A percentile compares a stretch with the other conserved stretches of the same genome.
These are phyloP conservation scores for Hymenoscyphus occultus DNA, from an alignment of 2,329 filamentous ascomycete genomes.

Conservation along the genomic window DNA sequence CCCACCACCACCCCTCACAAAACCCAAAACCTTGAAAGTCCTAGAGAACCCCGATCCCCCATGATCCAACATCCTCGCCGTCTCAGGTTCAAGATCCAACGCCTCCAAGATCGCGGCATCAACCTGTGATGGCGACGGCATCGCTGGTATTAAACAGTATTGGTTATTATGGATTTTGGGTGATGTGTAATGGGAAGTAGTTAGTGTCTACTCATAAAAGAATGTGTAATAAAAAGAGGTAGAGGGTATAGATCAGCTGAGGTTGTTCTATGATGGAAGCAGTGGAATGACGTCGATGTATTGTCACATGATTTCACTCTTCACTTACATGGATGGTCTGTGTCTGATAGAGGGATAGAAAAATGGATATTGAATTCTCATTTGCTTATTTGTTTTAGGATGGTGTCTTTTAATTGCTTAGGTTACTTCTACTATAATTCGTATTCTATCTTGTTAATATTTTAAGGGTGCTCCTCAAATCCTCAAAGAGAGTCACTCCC, in stretches of 20 bases:
- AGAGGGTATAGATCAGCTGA: no score
- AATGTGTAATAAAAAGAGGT: no score
- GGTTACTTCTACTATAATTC: neutral
- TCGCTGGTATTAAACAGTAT: neutral
- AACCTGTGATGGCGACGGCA: constrained; percentile 41
- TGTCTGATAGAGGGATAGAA: neutral
- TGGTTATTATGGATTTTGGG: no score
- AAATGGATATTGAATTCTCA: neutral
- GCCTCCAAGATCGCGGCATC: constrained; percentile 62
- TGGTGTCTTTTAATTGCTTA: neutral
- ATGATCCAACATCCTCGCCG: constrained; percentile 57
- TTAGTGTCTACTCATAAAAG: no score
- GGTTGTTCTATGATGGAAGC: neutral
- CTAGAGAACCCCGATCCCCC: constrained; percentile 68
- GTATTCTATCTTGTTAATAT: neutral
- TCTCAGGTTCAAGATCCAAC: constrained; percentile 54
- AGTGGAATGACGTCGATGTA: neutral
- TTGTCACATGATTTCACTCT: neutral
- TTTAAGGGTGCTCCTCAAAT: neutral
- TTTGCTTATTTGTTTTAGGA: neutral
- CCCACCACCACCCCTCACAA: constrained; percentile 15
- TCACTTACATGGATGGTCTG: neutral
- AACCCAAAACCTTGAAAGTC: constrained; percentile 57
- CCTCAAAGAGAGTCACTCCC: neutral
- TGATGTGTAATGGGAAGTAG: no score